A percentile compares a stretch with the other conserved stretches of the same genome.
phyloP scores from a whole-genome alignment of 1,284 basidiomycete genomes.

The Microbotryum saponariae region DNA sequence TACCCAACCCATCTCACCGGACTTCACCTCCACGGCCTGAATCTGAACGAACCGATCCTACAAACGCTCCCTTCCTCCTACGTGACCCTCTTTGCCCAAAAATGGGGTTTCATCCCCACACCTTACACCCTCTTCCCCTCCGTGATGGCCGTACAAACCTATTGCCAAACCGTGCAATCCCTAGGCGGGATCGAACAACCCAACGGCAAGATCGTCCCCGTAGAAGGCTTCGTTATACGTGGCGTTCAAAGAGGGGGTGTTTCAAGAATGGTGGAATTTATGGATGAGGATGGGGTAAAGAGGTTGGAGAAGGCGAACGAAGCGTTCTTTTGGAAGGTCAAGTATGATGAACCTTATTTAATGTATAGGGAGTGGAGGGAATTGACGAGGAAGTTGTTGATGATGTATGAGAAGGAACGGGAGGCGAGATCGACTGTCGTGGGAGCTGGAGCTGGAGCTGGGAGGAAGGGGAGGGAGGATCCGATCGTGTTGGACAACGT shows the following conservation, averaged over 20 bases:
- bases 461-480: neutral
- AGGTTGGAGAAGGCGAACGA: constrained; percentile 47
- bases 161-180: constrained; percentile 47
- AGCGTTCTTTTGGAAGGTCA: constrained; percentile 98
- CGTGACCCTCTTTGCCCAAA: constrained; percentile 71
- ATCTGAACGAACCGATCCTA: constrained; percentile 64
- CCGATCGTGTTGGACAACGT: constrained; percentile 15
- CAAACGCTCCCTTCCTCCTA: constrained; percentile 59
- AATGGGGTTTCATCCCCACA: constrained; percentile 89
- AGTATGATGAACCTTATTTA: constrained; percentile 97
- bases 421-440: too few relatives aligned
- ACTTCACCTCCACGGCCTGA: constrained; percentile 88
- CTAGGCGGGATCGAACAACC: constrained; percentile 54
- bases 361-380: constrained; percentile 99
- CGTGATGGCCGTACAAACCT: constrained; percentile 57
- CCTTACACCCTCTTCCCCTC: constrained; percentile 54
- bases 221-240: constrained; percentile 96
- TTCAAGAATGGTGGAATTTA: constrained; percentile 8
- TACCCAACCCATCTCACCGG: constrained; percentile 77
- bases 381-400: constrained; percentile 69
- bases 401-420: constrained; percentile 10
- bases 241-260: constrained; percentile 41
- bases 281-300: constrained; percentile 21
- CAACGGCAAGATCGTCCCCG: constrained; percentile 61
- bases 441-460: constrained; percentile 47